Evolutionary conservation across 1,284 basidiomycete species (phyloP).

Genomic region (Trichosporon faecale): DNA sequence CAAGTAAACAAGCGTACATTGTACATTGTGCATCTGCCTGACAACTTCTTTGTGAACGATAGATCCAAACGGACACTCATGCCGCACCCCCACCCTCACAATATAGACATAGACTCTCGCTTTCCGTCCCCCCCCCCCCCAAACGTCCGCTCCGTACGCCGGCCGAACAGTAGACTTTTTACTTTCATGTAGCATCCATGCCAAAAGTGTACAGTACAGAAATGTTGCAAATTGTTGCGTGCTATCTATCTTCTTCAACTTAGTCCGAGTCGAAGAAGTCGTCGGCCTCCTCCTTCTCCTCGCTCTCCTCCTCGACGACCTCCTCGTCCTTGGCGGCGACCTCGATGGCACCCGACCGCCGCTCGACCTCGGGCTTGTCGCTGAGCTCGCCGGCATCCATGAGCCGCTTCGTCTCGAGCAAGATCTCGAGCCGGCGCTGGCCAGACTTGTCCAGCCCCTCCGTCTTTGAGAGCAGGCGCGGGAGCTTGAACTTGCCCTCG

Average conservation of each 20-base stretch:
- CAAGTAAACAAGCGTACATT: not conserved
- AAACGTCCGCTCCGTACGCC: not conserved
- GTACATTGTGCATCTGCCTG: not conserved
- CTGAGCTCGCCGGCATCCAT: slow-evolving; percentile 66
- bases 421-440: slow-evolving; percentile 61
- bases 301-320: slow-evolving; percentile 28
- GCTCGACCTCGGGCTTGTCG: slow-evolving; percentile 60
- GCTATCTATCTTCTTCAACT: not conserved
- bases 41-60: not conserved
- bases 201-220: slow-evolving; percentile 4
- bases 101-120: slow-evolving; percentile 7
- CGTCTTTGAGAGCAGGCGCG: slow-evolving; percentile 54
- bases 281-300: slow-evolving; percentile 46
- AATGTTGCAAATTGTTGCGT: no score
- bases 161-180: not conserved
- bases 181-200: slow-evolving; percentile 10
- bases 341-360: slow-evolving; percentile 14
- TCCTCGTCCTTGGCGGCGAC: not conserved
- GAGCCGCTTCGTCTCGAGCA: slow-evolving; percentile 60
- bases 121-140: not conserved
- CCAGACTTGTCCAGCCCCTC: slow-evolving; percentile 51
- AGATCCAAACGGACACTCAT: not conserved
- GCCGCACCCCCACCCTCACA: not conserved
- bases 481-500: slow-evolving; percentile 36
- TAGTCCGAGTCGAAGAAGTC: slow-evolving; percentile 58